phyloP scores from a whole-genome alignment of 768 basidiomycete genomes.

The Xanthoconium stramineum region DNA sequence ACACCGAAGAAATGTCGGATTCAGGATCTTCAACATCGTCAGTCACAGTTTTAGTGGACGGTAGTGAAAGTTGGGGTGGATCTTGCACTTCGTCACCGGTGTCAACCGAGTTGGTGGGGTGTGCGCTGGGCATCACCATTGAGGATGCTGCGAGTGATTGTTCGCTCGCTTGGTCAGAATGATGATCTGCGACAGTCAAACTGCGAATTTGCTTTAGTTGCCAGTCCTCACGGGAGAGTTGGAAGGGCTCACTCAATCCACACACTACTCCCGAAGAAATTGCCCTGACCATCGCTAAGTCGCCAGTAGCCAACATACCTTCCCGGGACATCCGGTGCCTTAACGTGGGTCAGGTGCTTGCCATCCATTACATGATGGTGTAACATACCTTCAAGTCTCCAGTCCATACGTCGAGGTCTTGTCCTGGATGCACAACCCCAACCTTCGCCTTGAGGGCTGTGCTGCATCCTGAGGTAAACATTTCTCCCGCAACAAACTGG shows the following conservation, averaged over 20 bases:
- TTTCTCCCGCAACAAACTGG: slow-evolving; percentile 67
- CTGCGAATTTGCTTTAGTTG: slow-evolving; percentile 33
- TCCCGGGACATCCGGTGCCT: slow-evolving; percentile 74
- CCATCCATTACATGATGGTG: neutral
- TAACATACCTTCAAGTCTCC: slow-evolving; percentile 66
- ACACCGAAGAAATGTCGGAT: slow-evolving; percentile 48
- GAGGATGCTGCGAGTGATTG: slow-evolving; percentile 64
- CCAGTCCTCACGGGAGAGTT: neutral
- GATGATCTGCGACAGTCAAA: slow-evolving; percentile 62
- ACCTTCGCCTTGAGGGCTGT: slow-evolving; percentile 40
- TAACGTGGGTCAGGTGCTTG: slow-evolving; percentile 1
- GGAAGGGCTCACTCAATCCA: slow-evolving; percentile 71
- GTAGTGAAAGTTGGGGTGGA: slow-evolving; percentile 11
- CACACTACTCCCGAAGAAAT: slow-evolving; percentile 63
- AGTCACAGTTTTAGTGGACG: slow-evolving; percentile 34
- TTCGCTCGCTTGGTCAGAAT: slow-evolving; percentile 34
- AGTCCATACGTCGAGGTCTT: slow-evolving; percentile 62
- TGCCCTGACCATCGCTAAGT: slow-evolving; percentile 54
- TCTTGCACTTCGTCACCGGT: slow-evolving; percentile 3
- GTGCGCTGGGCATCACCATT: slow-evolving; percentile 58
- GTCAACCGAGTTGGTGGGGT: slow-evolving; percentile 14
- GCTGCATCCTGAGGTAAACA: slow-evolving; percentile 40
- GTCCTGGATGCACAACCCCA: slow-evolving; percentile 56
- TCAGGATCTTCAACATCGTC: slow-evolving; percentile 35
- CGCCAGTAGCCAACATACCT: slow-evolving; percentile 78